These are phyloP conservation scores for Geotrichum macrosporum DNA, from an alignment of 1,139 yeast species.

Conservation along the genomic window DNA sequence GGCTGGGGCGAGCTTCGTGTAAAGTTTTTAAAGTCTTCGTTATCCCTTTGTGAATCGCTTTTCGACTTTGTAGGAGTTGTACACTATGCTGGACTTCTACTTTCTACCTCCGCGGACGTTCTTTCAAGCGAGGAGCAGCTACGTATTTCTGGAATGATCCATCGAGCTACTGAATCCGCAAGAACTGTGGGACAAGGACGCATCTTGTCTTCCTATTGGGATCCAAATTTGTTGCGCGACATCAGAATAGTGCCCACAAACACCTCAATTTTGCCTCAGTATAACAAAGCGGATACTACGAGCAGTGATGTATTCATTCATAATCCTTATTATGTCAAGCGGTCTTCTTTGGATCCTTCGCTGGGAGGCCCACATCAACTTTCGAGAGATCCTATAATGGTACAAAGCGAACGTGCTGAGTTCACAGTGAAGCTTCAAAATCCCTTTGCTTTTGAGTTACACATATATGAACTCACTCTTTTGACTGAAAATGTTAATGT, in stretches of 20 bases:
- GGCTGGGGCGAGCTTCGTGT: slow-evolving; percentile 60
- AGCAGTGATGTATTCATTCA: slow-evolving; percentile 36
- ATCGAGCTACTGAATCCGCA: slow-evolving; percentile 33
- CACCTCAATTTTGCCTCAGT: slow-evolving; percentile 21
- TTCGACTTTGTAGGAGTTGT: slow-evolving; percentile 48
- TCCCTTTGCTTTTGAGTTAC: slow-evolving; percentile 74
- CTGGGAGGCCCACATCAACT: slow-evolving; percentile 1
- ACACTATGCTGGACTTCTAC: slow-evolving; percentile 48
- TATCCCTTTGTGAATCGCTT: slow-evolving; percentile 50
- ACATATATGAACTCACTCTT: slow-evolving; percentile 48
- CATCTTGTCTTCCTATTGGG: slow-evolving; percentile 54
- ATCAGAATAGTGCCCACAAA: slow-evolving; percentile 31
- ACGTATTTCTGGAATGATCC: slow-evolving; percentile 32
- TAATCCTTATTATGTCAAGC: slow-evolving; percentile 40
- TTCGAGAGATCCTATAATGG: slow-evolving; percentile 23
- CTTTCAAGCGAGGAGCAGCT: slow-evolving; percentile 49
- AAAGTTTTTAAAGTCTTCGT: slow-evolving; percentile 52
- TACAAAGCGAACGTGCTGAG: slow-evolving; percentile 32
- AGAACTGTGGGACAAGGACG: slow-evolving; percentile 33
- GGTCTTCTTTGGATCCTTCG: slow-evolving; percentile 13
- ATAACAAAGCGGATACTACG: slow-evolving; percentile 1
- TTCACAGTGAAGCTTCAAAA: slow-evolving; percentile 61
- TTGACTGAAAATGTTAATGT: slow-evolving; percentile 28
- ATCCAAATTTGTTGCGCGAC: slow-evolving; percentile 59
- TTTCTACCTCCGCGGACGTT: slow-evolving; percentile 53